Evolutionary conservation across 257 asterid genomes (phyloP).

Genomic region (Anisodus acutangulus): DNA sequence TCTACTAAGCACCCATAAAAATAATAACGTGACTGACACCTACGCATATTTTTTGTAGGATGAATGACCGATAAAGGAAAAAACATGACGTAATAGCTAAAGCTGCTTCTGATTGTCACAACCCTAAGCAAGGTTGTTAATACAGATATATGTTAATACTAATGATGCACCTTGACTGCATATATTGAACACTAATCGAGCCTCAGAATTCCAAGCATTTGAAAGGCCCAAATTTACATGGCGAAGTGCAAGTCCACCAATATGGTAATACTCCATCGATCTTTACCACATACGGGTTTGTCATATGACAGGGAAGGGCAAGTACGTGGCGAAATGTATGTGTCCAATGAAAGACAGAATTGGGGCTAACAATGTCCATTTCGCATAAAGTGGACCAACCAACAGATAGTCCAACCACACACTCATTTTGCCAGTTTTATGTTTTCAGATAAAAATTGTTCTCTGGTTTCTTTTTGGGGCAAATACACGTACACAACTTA

Average conservation of each 20-base stretch:
- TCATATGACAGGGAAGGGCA: slow-evolving; percentile 9
- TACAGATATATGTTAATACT: neutral
- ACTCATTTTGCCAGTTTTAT: neutral
- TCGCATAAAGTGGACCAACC: neutral
- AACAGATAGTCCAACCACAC: neutral
- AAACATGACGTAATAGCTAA: neutral
- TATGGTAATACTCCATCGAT: slow-evolving; percentile 11
- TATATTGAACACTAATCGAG: neutral
- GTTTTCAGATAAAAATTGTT: neutral
- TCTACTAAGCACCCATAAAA: neutral
- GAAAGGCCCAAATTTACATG: neutral
- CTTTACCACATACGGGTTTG: neutral
- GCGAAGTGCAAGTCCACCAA: slow-evolving; percentile 10
- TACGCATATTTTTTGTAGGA: neutral
- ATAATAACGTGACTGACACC: neutral
- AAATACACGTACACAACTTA: neutral
- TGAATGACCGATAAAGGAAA: neutral
- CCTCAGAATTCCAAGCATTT: neutral
- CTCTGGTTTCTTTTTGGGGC: neutral
- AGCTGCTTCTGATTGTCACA: neutral
- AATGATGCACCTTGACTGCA: neutral
- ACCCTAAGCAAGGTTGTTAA: slow-evolving; percentile 19
- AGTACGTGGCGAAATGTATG: neutral
- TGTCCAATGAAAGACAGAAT: neutral
- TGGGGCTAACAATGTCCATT: neutral